Evolutionary conservation across 805 yeast genomes (phyloP).

Genomic region (Cyberlindnera maritima): DNA sequence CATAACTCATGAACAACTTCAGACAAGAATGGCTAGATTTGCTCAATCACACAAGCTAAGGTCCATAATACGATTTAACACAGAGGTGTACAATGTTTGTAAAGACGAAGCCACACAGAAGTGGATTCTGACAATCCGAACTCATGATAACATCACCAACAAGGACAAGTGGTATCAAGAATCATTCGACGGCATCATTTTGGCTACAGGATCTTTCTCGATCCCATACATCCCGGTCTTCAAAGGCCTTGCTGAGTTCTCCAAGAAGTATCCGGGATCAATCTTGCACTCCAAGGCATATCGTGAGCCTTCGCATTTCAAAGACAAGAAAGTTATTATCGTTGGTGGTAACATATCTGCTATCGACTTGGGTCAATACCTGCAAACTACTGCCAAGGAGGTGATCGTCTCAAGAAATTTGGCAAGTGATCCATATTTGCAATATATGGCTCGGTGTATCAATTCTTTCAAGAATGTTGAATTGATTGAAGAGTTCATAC

Average conservation of each 20-base stretch:
- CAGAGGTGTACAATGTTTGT: constrained; percentile 38
- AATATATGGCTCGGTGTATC: constrained; percentile 34
- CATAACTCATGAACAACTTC: constrained; percentile 35
- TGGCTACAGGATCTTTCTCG: constrained; percentile 59
- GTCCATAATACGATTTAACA: constrained; percentile 35
- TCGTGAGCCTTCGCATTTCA: constrained; percentile 39
- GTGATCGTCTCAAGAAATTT: constrained; percentile 71
- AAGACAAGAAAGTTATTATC: constrained; percentile 39
- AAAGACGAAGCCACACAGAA: constrained; percentile 20
- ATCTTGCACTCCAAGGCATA: constrained; percentile 53
- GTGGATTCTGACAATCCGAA: constrained; percentile 37
- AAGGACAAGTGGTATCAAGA: constrained; percentile 42
- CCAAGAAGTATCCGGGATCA: constrained; percentile 38
- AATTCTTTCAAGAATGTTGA: constrained; percentile 28
- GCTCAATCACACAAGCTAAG: constrained; percentile 29
- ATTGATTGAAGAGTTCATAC: constrained; percentile 27
- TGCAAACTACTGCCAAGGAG: constrained; percentile 33
- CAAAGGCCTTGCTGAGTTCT: constrained; percentile 45
- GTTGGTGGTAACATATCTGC: constrained; percentile 45
- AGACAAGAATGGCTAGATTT: constrained; percentile 29
- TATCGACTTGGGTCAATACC: constrained; percentile 44
- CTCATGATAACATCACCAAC: constrained; percentile 8
- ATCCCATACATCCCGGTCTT: constrained; percentile 53
- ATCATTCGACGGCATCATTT: constrained; percentile 51
- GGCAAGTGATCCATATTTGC: constrained; percentile 52